Conservation (phyloP, 2,329 filamentous ascomycete genomes). For the Scedosporium dehoogii region DNA sequence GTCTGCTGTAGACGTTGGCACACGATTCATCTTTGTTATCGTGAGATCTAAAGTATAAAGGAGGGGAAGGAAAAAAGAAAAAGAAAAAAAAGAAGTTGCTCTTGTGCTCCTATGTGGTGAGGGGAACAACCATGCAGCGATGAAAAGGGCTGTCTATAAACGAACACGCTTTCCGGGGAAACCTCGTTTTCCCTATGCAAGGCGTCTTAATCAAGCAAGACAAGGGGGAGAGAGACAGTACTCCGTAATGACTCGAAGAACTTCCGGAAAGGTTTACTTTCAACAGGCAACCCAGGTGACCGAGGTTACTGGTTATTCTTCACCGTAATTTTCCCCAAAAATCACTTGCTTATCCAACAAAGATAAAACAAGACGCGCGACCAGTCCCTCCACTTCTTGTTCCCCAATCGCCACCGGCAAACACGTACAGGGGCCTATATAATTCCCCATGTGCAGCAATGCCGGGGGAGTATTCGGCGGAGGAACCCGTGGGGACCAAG, state of each 20-base stretch:
- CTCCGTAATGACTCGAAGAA: too few species aligned
- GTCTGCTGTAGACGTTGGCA: constrained; percentile 11
- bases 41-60: not conserved
- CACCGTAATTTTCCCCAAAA: not conserved
- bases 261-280: too few species aligned
- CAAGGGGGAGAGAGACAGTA: too few species aligned
- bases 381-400: not conserved
- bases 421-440: not conserved
- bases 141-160: too few species aligned
- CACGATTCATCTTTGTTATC: constrained; percentile 11
- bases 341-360: not conserved
- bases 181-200: too few species aligned
- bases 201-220: too few species aligned
- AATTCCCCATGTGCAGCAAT: not conserved
- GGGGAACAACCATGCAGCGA: too few species aligned
- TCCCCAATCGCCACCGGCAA: not conserved
- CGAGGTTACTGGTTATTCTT: not conserved
- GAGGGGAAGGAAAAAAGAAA: not conserved
- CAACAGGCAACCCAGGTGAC: not conserved
- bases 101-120: too few species aligned
- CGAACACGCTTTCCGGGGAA: too few species aligned
- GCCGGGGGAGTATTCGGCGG: not conserved
- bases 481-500: not conserved
- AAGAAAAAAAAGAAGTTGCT: too few species aligned
- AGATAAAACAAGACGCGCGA: too few species aligned